A percentile compares a stretch with the other conserved stretches of the same genome.
Evolutionary conservation across 2,329 filamentous ascomycete genomes (phyloP).

Genomic region (Hypoxylon sp.): DNA sequence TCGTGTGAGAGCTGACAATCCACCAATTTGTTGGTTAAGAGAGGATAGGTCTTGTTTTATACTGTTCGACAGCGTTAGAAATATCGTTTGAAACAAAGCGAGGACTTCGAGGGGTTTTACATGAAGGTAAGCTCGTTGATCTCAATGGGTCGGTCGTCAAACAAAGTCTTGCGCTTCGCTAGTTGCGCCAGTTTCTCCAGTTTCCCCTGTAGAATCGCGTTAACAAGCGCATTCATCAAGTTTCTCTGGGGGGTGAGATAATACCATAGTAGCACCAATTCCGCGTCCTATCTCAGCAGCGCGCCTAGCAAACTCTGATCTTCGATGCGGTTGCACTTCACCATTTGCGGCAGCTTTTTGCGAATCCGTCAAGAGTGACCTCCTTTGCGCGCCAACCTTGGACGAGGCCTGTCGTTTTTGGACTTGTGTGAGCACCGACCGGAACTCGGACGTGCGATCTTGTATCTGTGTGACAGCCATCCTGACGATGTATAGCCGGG

Average conservation of each 20-base stretch:
- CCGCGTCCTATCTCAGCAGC: conserved; percentile 92
- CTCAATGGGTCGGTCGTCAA: conserved; percentile 95
- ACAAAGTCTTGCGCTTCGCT: conserved; percentile 95
- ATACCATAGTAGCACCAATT: conserved; percentile 83
- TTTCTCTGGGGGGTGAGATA: background rate
- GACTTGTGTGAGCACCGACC: conserved; percentile 85
- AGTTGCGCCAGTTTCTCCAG: conserved; percentile 92
- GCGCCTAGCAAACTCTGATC: conserved; percentile 91
- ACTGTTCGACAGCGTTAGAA: too few relatives aligned
- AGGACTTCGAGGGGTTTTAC: conserved; percentile 22
- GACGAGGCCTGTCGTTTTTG: conserved; percentile 80
- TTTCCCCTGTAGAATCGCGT: conserved; percentile 64
- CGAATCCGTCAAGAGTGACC: conserved; percentile 78
- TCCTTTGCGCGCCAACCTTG: conserved; percentile 81
- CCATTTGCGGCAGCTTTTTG: conserved; percentile 72
- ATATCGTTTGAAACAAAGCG: too few relatives aligned
- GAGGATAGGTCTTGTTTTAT: conserved; percentile 95
- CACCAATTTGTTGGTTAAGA: conserved; percentile 84
- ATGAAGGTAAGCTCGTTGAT: conserved; percentile 97
- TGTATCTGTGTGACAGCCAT: conserved; percentile 84
- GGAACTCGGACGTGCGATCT: conserved; percentile 96
- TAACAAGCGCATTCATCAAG: too few relatives aligned
- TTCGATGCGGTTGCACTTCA: conserved; percentile 60
- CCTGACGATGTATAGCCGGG: conserved; percentile 38
- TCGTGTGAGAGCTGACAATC: conserved; percentile 79